phyloP scores from a whole-genome alignment of 2,329 filamentous ascomycete genomes.

The Aspergillus ruber region DNA sequence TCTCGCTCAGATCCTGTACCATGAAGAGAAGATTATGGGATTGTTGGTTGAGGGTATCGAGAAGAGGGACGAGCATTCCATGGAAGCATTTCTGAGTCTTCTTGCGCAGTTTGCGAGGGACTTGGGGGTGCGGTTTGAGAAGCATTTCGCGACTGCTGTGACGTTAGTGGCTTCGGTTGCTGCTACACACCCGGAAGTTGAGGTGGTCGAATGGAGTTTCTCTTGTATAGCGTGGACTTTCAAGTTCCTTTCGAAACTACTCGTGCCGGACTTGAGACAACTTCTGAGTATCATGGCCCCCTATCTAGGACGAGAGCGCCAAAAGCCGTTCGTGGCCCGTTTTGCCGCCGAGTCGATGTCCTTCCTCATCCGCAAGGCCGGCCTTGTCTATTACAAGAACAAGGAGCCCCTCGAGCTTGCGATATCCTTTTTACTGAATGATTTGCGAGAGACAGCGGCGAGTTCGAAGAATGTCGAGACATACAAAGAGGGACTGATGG shows the following conservation, averaged over 20 bases:
- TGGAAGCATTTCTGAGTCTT: conserved; percentile 84
- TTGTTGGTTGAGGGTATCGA: conserved; percentile 69
- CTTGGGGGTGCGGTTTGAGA: conserved; percentile 78
- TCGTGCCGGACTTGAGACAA: conserved; percentile 78
- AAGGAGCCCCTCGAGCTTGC: conserved; percentile 61
- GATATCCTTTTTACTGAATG: conserved; percentile 64
- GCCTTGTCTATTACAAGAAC: conserved; percentile 68
- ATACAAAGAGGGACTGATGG: conserved; percentile 86
- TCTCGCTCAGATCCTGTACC: conserved; percentile 84
- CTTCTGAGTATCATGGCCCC: conserved; percentile 78
- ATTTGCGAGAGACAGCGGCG: conserved; percentile 46
- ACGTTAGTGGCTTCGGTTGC: conserved; percentile 71
- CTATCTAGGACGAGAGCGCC: conserved; percentile 72
- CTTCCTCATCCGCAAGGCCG: conserved; percentile 86
- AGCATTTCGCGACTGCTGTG: conserved; percentile 72
- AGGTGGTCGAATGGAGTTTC: conserved; percentile 98
- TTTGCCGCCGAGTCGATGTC: conserved; percentile 94
- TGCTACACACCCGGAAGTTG: conserved; percentile 67
- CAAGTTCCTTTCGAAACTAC: conserved; percentile 85
- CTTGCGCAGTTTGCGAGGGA: conserved; percentile 93
- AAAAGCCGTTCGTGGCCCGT: conserved; percentile 79
- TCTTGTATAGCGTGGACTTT: conserved; percentile 90
- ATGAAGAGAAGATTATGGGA: conserved; percentile 78
- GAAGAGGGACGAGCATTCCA: conserved; percentile 66
- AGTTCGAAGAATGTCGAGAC: conserved; percentile 40